Evolutionary conservation across 176 grass and related monocot species (phyloP), one percentile per base, ranked within the genome.

Genomic region (Musa acuminata): DNA sequence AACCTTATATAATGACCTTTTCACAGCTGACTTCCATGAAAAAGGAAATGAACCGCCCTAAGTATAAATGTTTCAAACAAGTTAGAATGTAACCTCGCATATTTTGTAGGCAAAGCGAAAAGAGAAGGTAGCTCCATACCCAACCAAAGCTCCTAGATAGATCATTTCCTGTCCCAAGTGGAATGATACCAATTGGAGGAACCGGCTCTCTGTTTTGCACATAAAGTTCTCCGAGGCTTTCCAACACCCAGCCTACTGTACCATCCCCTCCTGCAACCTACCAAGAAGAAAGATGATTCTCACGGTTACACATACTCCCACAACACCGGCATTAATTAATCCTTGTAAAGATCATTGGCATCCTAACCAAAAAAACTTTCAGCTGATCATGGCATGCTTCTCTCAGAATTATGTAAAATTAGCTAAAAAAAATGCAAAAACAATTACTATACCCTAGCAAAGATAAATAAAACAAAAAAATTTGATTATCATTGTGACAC

Each of bases 201-300:
- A 64, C 4, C 13, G 74, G 74, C 43, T 64, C 58, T 64, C 74
- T 77, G 43, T 52, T 77, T 14, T 64, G 26, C 43, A 24, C 59
- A 77, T 23, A 51, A 51, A 77, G 74, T 51, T 77, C 54, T 9
- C 43, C 58, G 9, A 64, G 59, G 48, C 55, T 21, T 64, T 49
- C 74, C 52, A 77, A 26, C 8, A 77, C 74, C 74, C 59, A 77
- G 17, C 74, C 74, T 63, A 77, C 19, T 10, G 74, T 77, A 22
- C 74, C 74, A 77, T 77, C 74, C 8, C 74, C 59, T 52, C 74
- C 74, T 77, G 58, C 75, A 64, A 77, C 75, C 75, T 77, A 20
- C 35, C 43, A 52, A 52, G 43, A 62, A 64, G 12, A 77, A 51
- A 49, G 13, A 8, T 9, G 27, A 0, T 43, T 69, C 27, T 43